These are phyloP conservation scores for Gaultheria prostrata DNA, from an alignment of 148 eudicot species.

Conservation along the genomic window DNA sequence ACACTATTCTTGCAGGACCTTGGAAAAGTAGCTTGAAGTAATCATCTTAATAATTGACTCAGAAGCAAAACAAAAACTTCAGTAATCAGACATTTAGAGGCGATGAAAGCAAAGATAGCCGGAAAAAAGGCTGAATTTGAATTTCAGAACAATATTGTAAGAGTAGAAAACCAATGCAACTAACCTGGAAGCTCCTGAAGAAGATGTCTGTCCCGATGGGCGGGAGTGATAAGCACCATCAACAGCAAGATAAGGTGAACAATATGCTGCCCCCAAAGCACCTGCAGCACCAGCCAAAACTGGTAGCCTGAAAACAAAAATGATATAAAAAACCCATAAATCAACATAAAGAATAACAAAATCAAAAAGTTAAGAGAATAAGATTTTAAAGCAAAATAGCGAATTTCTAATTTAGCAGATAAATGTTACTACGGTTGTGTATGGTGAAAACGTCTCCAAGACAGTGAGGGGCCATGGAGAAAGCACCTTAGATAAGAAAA, in stretches of 20 bases:
- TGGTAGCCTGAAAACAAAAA: conserved; percentile 59
- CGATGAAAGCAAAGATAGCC: not conserved
- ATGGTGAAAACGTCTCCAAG: not conserved
- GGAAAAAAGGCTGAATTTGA: not conserved
- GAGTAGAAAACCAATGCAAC: conserved; percentile 14
- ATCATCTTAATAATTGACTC: not conserved
- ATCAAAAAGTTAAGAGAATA: not conserved
- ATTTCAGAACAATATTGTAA: not conserved
- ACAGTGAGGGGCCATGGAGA: not conserved
- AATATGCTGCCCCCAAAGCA: conserved; percentile 71
- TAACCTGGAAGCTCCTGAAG: conserved; percentile 56
- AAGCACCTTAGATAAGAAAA: not conserved
- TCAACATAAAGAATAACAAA: not conserved
- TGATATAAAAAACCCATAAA: not conserved
- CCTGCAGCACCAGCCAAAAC: conserved; percentile 91
- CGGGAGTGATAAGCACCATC: conserved; percentile 70
- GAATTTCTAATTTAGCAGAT: not conserved
- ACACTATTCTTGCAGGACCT: not conserved
- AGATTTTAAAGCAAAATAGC: not conserved
- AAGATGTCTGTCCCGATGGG: conserved; percentile 68
- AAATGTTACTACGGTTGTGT: not conserved
- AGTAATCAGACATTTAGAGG: not conserved
- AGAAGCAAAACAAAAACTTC: not conserved
- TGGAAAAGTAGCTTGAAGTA: not conserved
- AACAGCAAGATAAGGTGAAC: conserved; percentile 71